A percentile compares a stretch with the other conserved stretches of the same genome.
Conservation (phyloP, 2,329 filamentous ascomycete genomes). For the Paecilomyces fulvus region DNA sequence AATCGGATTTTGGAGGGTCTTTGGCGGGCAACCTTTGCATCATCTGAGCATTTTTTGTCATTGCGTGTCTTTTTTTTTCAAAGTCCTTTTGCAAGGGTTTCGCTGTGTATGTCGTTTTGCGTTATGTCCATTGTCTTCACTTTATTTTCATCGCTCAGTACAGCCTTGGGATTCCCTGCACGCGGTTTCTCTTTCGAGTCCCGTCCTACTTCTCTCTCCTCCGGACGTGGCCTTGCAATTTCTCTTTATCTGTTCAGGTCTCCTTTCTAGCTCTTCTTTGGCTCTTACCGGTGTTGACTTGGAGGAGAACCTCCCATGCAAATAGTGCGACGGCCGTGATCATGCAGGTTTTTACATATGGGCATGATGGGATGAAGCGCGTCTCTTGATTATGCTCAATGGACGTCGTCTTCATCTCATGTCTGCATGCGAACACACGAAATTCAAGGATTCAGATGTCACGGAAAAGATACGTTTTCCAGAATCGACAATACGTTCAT, state of each 20-base stretch:
- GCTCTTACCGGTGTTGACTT: background rate
- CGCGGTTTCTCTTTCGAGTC: background rate
- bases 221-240: background rate
- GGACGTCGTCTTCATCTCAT: background rate
- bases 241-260: background rate
- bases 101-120: background rate
- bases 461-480: background rate
- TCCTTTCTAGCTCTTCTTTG: background rate
- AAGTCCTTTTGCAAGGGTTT: background rate
- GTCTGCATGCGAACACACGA: background rate
- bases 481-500: background rate
- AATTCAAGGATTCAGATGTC: background rate
- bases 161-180: background rate
- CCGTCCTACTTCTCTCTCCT: background rate
- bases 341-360: background rate
- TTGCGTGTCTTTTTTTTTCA: background rate
- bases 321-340: background rate
- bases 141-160: background rate
- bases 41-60: background rate
- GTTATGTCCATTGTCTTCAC: background rate
- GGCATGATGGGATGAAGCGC: background rate
- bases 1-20: background rate
- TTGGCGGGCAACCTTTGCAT: constrained; percentile 1
- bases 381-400: background rate
- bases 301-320: background rate